Base-by-base conservation (phyloP, 371 early-diverging fungal genomes). In the Mycotypha africana region DNA sequence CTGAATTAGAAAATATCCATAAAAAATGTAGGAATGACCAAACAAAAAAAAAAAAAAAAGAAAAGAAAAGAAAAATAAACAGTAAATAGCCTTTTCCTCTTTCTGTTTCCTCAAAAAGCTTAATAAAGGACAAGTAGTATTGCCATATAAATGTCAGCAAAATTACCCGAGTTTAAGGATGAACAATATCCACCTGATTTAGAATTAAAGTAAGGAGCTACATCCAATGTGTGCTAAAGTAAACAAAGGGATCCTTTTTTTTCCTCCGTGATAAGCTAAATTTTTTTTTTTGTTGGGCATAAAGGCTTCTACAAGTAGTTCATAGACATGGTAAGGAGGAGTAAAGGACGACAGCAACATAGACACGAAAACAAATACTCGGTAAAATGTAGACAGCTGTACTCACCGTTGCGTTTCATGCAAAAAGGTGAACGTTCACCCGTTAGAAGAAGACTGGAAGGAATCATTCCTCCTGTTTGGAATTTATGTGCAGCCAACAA, bases 251-350 rank as follows among this genome's bases (percentile, higher is more conserved):
- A 34, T 31, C 19, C 2, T 3, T 10, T 35, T 10, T 50, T 9
- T 34, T 33, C 38, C 11, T 28, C 11, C 28, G 11, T 8, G 15
- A 40, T n/a, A 43, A 50, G 42, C 5, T 38, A 10, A 16, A 24
- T 26, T 16, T 19, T 51, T 16, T 20, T 21, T 42, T 11, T 20
- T 26, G 10, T 40, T 37, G 8, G 8, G 30, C 30, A 11, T 33
- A 4, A 49, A 73, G 74, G 21, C 48, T 67, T 5, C 50, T 81
- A 45, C 72, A 75, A 42, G 58, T 79, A 25, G 62, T 82, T 21
- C 73, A 78, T 55, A 67, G 82, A 16, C 80, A 82, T 48, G 82
- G 82, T 68, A 76, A 45, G 20, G 19, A 12, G 4, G 9, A n/a
- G 14, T 16, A 32, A 30, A 10, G n/a, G 25, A 33, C 37, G n/a